Evolutionary conservation across 768 basidiomycete species (phyloP), one percentile per base, ranked within the genome.

Genomic region (Tulasnella calospora): DNA sequence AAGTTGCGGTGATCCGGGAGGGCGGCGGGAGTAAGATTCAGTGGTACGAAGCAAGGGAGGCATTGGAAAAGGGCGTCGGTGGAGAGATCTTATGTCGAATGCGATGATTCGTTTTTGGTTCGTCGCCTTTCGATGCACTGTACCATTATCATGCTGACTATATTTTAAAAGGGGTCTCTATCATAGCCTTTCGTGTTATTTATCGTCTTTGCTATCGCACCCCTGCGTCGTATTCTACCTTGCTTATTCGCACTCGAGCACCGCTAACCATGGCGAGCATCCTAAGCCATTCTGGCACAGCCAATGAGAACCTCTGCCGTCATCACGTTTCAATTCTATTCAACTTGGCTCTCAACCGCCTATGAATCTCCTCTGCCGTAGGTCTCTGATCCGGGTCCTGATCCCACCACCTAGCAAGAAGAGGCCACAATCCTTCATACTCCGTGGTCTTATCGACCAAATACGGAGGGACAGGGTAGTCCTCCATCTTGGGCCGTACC

Each of bases 11-110:
- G 13, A 90, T 99, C 23, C 88, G 86, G 84, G 95, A 92, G 73
- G 87, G 87, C 81, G 88, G 87, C 81, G 89, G 86, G 85, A 90
- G 92, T 83, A 86, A 92, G 79, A 91, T 51, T 35, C 74, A 47
- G n/a, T 98, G 94, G 91, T 81, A 98, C 82, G 97, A 99, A 84
- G 96, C 95, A 8, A 87, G 96, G 84, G 96, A 99, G 84, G 97
- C 97, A 7, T 84, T 97, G 82, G 87, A 90, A 84, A 83, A 94
- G 82, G 90, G 89, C 73, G 80, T 96, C 10, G 86, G 89, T 2
- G 97, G 97, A 7, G 97, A 99, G 85, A 90, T 98, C 9, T 86
- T 98, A 27, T 95, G 95, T 84, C 87, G 95, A 80, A 95, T 93
- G 36, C 85, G 88, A 79, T 90, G 83, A 84, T 57, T n/a, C 27